Conservation (phyloP, 208 protist species). For the Endotrypanum monterogeii region DNA sequence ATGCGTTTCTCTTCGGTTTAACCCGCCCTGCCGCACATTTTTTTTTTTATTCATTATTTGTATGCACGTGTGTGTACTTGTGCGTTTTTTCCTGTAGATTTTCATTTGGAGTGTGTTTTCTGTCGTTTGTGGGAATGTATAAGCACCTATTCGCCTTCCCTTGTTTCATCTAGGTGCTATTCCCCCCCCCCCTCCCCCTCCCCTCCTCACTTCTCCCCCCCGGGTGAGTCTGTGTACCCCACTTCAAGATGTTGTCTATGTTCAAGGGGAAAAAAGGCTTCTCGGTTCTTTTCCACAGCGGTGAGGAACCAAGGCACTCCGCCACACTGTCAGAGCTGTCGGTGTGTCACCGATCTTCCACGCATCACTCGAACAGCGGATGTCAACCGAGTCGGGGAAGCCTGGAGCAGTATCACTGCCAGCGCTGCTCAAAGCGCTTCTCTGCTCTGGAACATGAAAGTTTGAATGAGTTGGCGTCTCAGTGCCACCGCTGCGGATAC, state of each 20-base stretch:
- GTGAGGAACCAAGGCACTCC: background rate
- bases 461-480: background rate
- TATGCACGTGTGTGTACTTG: too few relatives aligned
- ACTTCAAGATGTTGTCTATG: slow-evolving; percentile 57
- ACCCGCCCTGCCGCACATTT: too few relatives aligned
- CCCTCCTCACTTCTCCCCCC: background rate
- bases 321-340: background rate
- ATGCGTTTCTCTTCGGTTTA: too few relatives aligned
- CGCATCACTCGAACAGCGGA: background rate
- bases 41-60: too few relatives aligned
- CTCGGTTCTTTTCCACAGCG: slow-evolving; percentile 46
- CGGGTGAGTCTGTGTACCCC: background rate
- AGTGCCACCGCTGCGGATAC: slow-evolving; percentile 70
- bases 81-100: too few relatives aligned
- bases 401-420: slow-evolving; percentile 37
- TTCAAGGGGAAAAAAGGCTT: slow-evolving; percentile 75
- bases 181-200: background rate
- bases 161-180: background rate
- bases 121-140: too few relatives aligned
- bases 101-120: too few relatives aligned
- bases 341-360: background rate
- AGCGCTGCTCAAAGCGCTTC: slow-evolving; percentile 64
- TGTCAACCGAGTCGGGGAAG: slow-evolving; percentile 2
- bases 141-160: too few relatives aligned
- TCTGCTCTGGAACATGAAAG: slow-evolving; percentile 5